These are phyloP conservation scores for Pseudogymnoascus sp. DNA, from an alignment of 2,329 filamentous ascomycete genomes.

Conservation along the genomic window DNA sequence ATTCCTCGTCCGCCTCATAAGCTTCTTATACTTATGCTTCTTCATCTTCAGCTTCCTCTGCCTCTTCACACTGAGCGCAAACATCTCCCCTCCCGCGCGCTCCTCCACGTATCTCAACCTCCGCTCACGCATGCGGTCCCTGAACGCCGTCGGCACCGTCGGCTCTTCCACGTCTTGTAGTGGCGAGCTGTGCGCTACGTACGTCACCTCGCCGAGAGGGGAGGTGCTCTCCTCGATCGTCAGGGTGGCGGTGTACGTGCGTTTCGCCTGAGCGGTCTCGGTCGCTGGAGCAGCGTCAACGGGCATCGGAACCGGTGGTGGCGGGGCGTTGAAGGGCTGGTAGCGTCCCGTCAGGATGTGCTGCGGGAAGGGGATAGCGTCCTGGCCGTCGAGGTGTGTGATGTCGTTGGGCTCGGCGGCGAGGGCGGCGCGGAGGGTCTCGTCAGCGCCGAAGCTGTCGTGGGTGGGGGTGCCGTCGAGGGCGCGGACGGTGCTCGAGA, in stretches of 20 bases:
- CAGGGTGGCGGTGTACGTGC: constrained; percentile 57
- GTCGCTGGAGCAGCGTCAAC: constrained; percentile 31
- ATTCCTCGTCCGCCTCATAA: constrained; percentile 87
- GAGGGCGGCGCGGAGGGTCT: constrained; percentile 35
- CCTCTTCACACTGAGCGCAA: constrained; percentile 82
- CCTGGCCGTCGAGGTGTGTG: constrained; percentile 43
- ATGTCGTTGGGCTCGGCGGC: constrained; percentile 43
- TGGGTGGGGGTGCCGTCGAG: constrained; percentile 40
- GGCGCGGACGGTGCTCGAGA: constrained; percentile 52
- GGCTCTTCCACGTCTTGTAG: constrained; percentile 44
- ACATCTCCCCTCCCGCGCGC: constrained; percentile 50
- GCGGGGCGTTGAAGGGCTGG: constrained; percentile 78
- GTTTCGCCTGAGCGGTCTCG: constrained; percentile 33
- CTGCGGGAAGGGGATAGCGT: constrained; percentile 56
- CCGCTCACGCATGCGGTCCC: constrained; percentile 62
- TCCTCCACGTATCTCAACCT: constrained; percentile 55
- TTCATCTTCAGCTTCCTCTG: constrained; percentile 98
- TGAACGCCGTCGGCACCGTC: constrained; percentile 43
- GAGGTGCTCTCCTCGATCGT: constrained; percentile 61
- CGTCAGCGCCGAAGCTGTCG: constrained; percentile 23
- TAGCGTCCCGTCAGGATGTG: constrained; percentile 64
- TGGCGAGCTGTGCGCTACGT: constrained; percentile 53
- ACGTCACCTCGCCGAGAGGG: constrained; percentile 51
- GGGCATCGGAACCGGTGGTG: constrained; percentile 59
- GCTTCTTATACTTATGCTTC: constrained; percentile 99